A percentile compares a stretch with the other conserved stretches of the same genome.
phyloP scores from a whole-genome alignment of 495 filamentous ascomycete species.

The Penicillium manginii region DNA sequence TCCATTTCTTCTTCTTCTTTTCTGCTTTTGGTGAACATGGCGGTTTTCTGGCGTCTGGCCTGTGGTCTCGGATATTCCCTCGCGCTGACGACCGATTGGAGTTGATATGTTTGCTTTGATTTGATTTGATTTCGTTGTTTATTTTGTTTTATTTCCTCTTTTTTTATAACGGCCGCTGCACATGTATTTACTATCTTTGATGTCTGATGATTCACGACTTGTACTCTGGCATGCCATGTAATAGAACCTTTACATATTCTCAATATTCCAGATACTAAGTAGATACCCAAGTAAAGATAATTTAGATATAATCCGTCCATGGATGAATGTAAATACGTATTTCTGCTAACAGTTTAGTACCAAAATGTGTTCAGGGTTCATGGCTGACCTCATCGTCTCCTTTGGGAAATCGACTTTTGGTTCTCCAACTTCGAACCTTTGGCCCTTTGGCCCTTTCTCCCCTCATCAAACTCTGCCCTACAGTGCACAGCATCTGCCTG shows the following conservation, averaged over 20 bases:
- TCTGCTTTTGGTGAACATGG: conserved; percentile 9
- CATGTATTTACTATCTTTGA: conserved; percentile 36
- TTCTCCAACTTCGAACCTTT: not conserved
- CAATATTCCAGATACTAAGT: not conserved
- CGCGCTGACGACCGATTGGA: conserved; percentile 11
- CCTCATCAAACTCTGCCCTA: no score
- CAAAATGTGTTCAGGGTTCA: not conserved
- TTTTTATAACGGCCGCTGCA: conserved; percentile 24
- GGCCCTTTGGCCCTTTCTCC: not conserved
- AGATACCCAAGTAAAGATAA: no score
- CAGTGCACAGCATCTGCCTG: no score
- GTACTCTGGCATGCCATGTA: conserved; percentile 33
- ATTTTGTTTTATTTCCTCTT: conserved; percentile 21
- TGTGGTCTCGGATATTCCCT: conserved; percentile 12
- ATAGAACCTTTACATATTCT: conserved; percentile 23
- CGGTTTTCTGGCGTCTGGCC: conserved; percentile 21
- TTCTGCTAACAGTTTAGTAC: no score
- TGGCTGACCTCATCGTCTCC: not conserved
- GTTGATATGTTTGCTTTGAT: conserved; percentile 18
- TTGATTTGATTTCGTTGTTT: conserved; percentile 26
- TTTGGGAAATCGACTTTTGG: not conserved
- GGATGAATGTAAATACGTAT: no score
- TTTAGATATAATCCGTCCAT: no score
- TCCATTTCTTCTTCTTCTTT: conserved; percentile 15
- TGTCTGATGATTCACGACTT: conserved; percentile 36